Base-by-base conservation (phyloP, 352 stramenopile genomes). In the Plasmopara viticola region DNA sequence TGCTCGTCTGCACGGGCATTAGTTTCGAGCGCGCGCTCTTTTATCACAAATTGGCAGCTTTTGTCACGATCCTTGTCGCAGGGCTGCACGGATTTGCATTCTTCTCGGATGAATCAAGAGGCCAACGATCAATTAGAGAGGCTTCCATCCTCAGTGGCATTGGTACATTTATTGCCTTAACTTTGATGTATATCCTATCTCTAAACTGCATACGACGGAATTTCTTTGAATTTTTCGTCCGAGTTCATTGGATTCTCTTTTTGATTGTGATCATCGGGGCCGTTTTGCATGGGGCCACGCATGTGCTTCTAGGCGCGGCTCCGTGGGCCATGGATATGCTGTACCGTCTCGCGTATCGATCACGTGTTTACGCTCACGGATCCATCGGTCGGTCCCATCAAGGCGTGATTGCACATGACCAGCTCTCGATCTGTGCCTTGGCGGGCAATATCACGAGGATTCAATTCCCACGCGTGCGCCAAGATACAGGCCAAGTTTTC, bases 141-240 rank as follows among this genome's bases (percentile, higher is more conserved):
- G 29, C 44, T 0, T 50, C 60, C 25, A 44, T 70, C 44, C 25
- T 58, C 6, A 68, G 56, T 1, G 68, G 68, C 12, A 20, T 56
- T 3, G 49, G 60, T 2, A 46, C 61, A 0, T 73, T 83, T 18
- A 62, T 59, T 20, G 38, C 62, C 9, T 53, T 84, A 28, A 51
- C 62, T 17, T 52, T 60, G 34, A 64, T 81, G 9, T 54, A 66
- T 44, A 40, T 70, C 3, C 53, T 76, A 44, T 71, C 74, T 9
- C 49, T 82, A 31, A 51, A 43, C 17, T 52, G 39, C 12, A 69
- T 86, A 25, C 70, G 72, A 18, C 74, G 70, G 2, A 62, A 51
- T 6, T 83, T 74, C 48, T 86, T 78, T 54, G 51, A 77, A 51
- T 53, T 83, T 25, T 86, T 86, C 48, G 14, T 83, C 9, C 51